Evolutionary conservation across 257 asterid genomes (phyloP), one percentile per base, ranked within the genome.

Genomic region (Solanum paucissectum): DNA sequence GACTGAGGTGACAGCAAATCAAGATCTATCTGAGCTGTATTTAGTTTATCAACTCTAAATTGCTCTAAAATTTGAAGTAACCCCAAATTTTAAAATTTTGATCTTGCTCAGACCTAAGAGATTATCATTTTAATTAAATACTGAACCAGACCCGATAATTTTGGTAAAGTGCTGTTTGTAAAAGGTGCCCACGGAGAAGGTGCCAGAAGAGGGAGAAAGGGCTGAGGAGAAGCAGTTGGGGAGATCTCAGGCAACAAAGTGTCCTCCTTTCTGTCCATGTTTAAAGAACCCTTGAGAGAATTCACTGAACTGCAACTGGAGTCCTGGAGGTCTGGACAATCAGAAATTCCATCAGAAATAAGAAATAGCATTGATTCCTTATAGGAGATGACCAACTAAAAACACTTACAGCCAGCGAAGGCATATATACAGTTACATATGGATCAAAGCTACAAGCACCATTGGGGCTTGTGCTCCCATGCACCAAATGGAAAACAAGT

Each of bases 161-260:
- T 94, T 68, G 99, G 99, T 89, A 94, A 87, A n/a, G 95, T 94
- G 93, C 94, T 95, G 87, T 96, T 96, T 34, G 98, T 91, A 93
- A 96, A 97, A 69, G 99, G 99, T 29, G 98, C 88, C 93, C 94
- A 88, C 16, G 99, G 99, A 89, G 99, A 97, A 76, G 99, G 99
- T 55, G 99, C 99, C 32, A 96, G 92, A 88, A 97, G 93, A 89
- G 99, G 99, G 83, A 96, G 95, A 88, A 94, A 91, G 64, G 99
- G 98, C 92, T 91, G 93, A 87, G 99, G 98, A 88, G 98, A 87
- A 76, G 92, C 90, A 77, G 84, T 91, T 12, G 98, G 99, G 74
- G 98, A 90, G 71, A 84, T 93, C 86, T 91, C 89, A 1, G 98
- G 98, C 85, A 97, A 85, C 90, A 94, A 95, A 27, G 40, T 92